Base-by-base conservation (phyloP, 2,329 filamentous ascomycete species). In the Phialocephala sp. region DNA sequence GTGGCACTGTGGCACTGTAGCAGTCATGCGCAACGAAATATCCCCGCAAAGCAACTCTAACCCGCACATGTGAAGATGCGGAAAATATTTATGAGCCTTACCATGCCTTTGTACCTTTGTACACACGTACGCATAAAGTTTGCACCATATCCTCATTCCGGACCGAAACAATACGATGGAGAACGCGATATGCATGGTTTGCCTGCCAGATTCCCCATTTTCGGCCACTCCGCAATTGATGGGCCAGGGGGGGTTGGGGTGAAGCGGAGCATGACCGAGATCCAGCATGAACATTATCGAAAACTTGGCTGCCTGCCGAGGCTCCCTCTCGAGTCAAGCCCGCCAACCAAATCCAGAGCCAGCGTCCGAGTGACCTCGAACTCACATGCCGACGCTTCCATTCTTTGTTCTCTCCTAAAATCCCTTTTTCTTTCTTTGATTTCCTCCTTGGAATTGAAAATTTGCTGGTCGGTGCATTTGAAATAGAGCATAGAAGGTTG, bases 301-400 rank as follows among this genome's bases (percentile, higher is more conserved):
- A 15, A 39, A n/a, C 36, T 20, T 50, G 22, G 47, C 14, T 18
- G 35, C 55, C 55, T 57, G 55, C 55, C 55, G 32, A 36, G 55
- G 55, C 24, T 24, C 55, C 15, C 5, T 12, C 8, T 57, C 36
- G 55, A 57, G 32, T 57, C 55, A 24, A 57, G 35, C 35, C 55
- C 24, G 35, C 55, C 55, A 57, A 54, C 50, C 55, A 41, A 8
- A 57, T 57, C 32, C 4, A 41, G 36, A 39, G 32, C 32, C 8
- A 22, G 12, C n/a, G 55, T 39, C 55, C 55, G 55, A 57, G 20
- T 57, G 55, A 37, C 55, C 35, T 18, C 8, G 20, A 57, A 39
- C 32, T 35, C 55, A 57, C 55, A 57, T 57, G 55, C 55, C 55
- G 55, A 39, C 35, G 20, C 32, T 36, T 39, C 32, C 36, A 32